A percentile compares a stretch with the other conserved stretches of the same genome.
Conservation (phyloP, 306 rosid species). For the Vigna reflexopilosa region DNA sequence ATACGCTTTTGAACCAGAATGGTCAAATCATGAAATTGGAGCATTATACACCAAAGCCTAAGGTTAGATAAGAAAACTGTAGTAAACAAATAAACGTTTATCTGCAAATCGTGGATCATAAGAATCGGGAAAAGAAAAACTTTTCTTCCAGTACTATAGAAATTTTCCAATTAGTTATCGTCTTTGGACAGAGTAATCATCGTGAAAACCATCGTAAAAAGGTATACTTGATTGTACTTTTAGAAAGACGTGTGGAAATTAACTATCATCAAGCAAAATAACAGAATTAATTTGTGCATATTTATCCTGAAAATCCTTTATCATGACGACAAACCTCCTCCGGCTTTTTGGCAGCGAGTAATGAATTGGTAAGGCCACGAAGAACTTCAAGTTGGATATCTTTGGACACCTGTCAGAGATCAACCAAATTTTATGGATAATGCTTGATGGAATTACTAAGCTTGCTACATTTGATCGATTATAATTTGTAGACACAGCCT, state of each 20-base stretch:
- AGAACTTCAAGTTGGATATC: slow-evolving; percentile 79
- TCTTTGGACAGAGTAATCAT: not conserved
- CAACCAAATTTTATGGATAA: slow-evolving; percentile 35
- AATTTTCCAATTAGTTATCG: slow-evolving; percentile 15
- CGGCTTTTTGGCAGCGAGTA: slow-evolving; percentile 89
- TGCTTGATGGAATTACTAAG: slow-evolving; percentile 15
- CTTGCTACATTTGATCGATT: slow-evolving; percentile 6
- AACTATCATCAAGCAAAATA: slow-evolving; percentile 30
- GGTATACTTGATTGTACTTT: not conserved
- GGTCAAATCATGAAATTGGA: not conserved
- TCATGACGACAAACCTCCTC: slow-evolving; percentile 73
- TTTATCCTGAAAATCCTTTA: slow-evolving; percentile 31
- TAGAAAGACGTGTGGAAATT: slow-evolving; percentile 9
- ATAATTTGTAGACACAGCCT: slow-evolving; percentile 3
- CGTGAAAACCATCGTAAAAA: not conserved
- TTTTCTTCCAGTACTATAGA: not conserved
- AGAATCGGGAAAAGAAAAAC: slow-evolving; percentile 11
- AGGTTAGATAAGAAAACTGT: not conserved
- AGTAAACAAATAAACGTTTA: not conserved
- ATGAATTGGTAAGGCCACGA: slow-evolving; percentile 82
- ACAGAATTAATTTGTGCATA: not conserved
- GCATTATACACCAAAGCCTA: slow-evolving; percentile 15
- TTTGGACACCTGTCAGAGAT: slow-evolving; percentile 68
- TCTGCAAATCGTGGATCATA: slow-evolving; percentile 2
- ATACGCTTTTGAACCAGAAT: slow-evolving; percentile 39